These are phyloP conservation scores for Eimeria tenella DNA, from an alignment of 169 alveolate genomes.

Conservation along the genomic window DNA sequence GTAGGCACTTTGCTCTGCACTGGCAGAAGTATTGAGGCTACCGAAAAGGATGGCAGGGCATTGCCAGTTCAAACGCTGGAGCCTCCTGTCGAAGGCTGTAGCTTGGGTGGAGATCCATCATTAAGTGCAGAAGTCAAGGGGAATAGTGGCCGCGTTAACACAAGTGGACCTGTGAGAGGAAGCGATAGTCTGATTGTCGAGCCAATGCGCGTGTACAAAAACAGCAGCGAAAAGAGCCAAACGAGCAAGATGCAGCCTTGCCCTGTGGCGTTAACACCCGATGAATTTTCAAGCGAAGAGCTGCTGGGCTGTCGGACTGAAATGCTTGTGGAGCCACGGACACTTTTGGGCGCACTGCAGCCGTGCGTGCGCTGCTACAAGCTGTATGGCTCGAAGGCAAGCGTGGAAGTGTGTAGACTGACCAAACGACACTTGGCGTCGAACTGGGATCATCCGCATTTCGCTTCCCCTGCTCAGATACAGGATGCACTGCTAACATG, in stretches of 20 bases:
- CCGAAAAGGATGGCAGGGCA: too few species aligned
- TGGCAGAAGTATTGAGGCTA: too few species aligned
- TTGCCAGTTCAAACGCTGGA: too few species aligned
- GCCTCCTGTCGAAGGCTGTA: too few species aligned
- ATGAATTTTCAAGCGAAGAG: constrained; percentile 54
- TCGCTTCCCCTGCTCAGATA: constrained; percentile 81
- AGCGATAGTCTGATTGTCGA: constrained; percentile 31
- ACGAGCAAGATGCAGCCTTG: constrained; percentile 66
- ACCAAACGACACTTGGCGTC: constrained; percentile 84
- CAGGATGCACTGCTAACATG: constrained; percentile 84
- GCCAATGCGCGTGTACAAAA: constrained; percentile 52
- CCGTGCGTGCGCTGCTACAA: constrained; percentile 79
- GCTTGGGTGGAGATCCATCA: too few species aligned
- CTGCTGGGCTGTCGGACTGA: constrained; percentile 78
- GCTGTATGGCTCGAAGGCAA: constrained; percentile 84
- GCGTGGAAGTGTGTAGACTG: constrained; percentile 86
- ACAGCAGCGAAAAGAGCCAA: constrained; percentile 42
- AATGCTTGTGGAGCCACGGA: constrained; percentile 75
- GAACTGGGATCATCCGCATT: constrained; percentile 87
- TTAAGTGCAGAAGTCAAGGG: too few species aligned
- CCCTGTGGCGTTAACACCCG: constrained; percentile 39
- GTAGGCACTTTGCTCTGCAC: too few species aligned
- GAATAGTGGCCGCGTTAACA: too few species aligned
- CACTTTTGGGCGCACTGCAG: constrained; percentile 70
- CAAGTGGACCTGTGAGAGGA: not conserved